These are phyloP conservation scores for Pyrenula massariospora DNA, from an alignment of 495 filamentous ascomycete species.

Conservation along the genomic window DNA sequence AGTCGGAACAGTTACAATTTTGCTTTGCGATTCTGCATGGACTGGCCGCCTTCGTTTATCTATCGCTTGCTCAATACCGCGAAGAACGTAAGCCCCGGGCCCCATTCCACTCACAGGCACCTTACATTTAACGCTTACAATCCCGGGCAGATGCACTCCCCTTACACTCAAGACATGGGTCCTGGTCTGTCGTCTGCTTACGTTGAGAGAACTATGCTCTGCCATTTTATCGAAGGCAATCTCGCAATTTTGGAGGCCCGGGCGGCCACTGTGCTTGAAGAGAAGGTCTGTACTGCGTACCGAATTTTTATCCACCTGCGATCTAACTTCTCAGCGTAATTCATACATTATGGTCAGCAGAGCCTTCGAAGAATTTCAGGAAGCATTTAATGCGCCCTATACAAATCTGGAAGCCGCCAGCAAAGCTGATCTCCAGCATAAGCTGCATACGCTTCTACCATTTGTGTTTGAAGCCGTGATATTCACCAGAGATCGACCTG, in stretches of 20 bases:
- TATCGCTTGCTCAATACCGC: slow-evolving; percentile 48
- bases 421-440: not conserved
- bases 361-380: not conserved
- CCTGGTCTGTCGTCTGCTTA: slow-evolving; percentile 31
- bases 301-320: not conserved
- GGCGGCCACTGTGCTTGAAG: slow-evolving; percentile 46
- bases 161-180: too few relatives aligned
- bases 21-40: slow-evolving; percentile 44
- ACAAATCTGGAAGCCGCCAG: not conserved
- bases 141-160: too few relatives aligned
- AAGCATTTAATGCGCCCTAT: not conserved
- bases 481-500: not conserved
- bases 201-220: slow-evolving; percentile 47
- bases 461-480: not conserved
- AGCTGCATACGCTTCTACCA: not conserved
- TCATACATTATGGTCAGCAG: not conserved
- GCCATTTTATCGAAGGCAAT: slow-evolving; percentile 56
- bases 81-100: too few relatives aligned
- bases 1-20: slow-evolving; percentile 67
- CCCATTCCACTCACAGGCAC: too few relatives aligned
- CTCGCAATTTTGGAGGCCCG: slow-evolving; percentile 49
- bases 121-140: too few relatives aligned
- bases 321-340: not conserved
- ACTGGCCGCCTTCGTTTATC: slow-evolving; percentile 38
- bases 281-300: slow-evolving; percentile 19